Percentiles rank a stretch among this genome's conserved stretches.
Conservation (phyloP, 495 filamentous ascomycete genomes). For the Neurospora tetrasperma region DNA sequence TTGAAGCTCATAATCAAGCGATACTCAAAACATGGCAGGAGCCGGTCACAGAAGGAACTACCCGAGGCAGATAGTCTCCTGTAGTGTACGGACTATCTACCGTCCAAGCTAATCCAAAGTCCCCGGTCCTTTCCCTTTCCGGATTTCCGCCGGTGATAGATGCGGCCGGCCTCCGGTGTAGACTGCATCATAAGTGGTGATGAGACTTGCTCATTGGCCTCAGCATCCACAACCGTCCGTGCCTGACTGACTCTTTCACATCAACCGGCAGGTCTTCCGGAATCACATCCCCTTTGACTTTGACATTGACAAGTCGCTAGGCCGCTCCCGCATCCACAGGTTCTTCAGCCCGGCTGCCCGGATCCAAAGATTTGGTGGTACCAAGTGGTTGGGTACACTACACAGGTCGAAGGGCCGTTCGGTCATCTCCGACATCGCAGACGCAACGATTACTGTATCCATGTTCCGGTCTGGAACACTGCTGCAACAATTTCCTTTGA, state of each 20-base stretch:
- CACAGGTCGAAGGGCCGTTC: background rate
- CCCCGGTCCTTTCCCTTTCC: background rate
- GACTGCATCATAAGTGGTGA: background rate
- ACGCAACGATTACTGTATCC: background rate
- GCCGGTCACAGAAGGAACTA: background rate
- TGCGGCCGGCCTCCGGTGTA: background rate
- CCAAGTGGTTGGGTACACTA: background rate
- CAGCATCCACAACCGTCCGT: background rate
- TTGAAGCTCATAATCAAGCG: background rate
- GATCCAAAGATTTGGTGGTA: background rate
- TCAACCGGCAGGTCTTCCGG: background rate
- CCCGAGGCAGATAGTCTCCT: background rate
- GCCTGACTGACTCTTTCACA: background rate
- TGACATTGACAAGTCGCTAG: background rate
- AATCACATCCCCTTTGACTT: background rate
- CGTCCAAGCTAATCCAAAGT: background rate
- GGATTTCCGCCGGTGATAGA: background rate
- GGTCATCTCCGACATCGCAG: background rate
- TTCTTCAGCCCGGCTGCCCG: background rate
- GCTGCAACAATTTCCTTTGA: background rate
- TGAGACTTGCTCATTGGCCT: background rate
- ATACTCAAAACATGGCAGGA: background rate
- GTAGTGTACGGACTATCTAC: background rate
- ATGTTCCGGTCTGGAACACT: background rate
- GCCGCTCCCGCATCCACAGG: background rate